phyloP scores from a whole-genome alignment of 1,284 basidiomycete genomes.

The Coriolopsis trogii region DNA sequence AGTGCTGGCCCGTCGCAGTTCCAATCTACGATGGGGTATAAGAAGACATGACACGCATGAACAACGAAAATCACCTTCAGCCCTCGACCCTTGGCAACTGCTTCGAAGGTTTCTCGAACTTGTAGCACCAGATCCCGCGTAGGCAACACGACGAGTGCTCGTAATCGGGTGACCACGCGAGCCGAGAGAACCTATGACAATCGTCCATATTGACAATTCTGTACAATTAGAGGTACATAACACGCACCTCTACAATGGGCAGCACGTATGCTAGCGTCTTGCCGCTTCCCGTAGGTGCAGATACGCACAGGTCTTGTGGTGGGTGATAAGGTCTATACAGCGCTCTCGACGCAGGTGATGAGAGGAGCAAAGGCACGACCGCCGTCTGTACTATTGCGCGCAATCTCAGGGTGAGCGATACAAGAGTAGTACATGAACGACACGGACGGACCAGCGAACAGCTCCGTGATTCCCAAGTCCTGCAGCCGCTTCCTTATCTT shows the following conservation, averaged over 20 bases:
- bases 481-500: constrained; percentile 65
- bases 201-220: background rate
- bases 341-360: constrained; percentile 40
- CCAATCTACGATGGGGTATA: constrained; percentile 56
- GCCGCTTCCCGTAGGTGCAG: constrained; percentile 96
- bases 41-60: background rate
- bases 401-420: background rate
- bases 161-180: constrained; percentile 78
- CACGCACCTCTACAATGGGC: constrained; percentile 84
- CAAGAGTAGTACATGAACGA: constrained; percentile 7
- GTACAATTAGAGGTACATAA: accelerated
- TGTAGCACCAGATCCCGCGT: constrained; percentile 96
- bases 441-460: constrained; percentile 79
- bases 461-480: constrained; percentile 77
- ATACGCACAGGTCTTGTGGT: constrained; percentile 90
- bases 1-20: constrained; percentile 82
- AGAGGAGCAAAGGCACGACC: constrained; percentile 78
- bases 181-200: constrained; percentile 63
- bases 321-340: constrained; percentile 76
- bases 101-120: constrained; percentile 91
- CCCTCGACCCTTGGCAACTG: constrained; percentile 82
- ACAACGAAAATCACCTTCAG: constrained; percentile 62
- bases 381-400: constrained; percentile 75
- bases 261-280: constrained; percentile 96
- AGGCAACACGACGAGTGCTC: constrained; percentile 93